Evolutionary conservation across 1,139 yeast genomes (phyloP).

Genomic region (Scheffersomyces quercinus): DNA sequence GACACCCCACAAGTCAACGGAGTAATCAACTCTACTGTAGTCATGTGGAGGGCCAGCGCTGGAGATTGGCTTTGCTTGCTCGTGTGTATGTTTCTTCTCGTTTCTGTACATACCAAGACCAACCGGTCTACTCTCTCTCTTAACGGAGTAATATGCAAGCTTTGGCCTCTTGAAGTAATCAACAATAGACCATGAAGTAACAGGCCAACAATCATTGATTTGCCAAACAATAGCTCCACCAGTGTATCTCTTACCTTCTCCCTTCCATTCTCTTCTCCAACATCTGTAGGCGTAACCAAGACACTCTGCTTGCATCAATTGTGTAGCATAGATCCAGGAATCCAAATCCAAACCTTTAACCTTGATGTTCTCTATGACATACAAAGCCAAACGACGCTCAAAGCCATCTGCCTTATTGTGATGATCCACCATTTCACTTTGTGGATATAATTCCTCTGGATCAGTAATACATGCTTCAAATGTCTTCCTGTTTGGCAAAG

Average conservation of each 20-base stretch:
- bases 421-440: conserved; percentile 35
- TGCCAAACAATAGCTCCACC: conserved; percentile 55
- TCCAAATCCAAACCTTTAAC: conserved; percentile 31
- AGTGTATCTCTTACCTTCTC: conserved; percentile 20
- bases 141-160: conserved; percentile 45
- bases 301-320: conserved; percentile 52
- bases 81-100: conserved; percentile 17
- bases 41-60: conserved; percentile 15
- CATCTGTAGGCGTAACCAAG: conserved; percentile 45
- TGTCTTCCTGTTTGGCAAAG: conserved; percentile 35
- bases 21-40: conserved; percentile 19
- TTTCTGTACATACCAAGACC: conserved; percentile 37
- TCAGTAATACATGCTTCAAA: conserved; percentile 31
- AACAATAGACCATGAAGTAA: conserved; percentile 46
- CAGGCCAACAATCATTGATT: conserved; percentile 55
- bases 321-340: conserved; percentile 49
- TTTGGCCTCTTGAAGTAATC: conserved; percentile 44
- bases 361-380: conserved; percentile 43
- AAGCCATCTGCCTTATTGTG: conserved; percentile 48
- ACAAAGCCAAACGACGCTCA: conserved; percentile 44
- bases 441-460: conserved; percentile 32
- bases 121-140: conserved; percentile 40
- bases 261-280: conserved; percentile 47
- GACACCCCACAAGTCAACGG: conserved; percentile 45
- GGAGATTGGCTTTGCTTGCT: conserved; percentile 7